A percentile compares a stretch with the other conserved stretches of the same genome.
Evolutionary conservation across 495 filamentous ascomycete species (phyloP).

Genomic region (Aspergillus coremiiformis): DNA sequence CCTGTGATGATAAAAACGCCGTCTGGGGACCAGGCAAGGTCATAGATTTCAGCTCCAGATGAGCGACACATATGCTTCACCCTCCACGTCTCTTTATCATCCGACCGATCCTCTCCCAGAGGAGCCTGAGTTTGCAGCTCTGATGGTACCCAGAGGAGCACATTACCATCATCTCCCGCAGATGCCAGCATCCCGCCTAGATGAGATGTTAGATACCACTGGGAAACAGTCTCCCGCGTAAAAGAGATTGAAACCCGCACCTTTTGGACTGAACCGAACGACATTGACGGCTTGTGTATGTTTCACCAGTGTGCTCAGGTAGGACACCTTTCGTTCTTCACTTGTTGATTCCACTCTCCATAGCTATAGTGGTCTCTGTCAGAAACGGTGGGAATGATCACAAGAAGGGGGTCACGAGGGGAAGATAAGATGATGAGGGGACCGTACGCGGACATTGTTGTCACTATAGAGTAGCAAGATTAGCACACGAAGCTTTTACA

Average conservation of each 20-base stretch:
- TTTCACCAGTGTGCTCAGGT: constrained; percentile 82
- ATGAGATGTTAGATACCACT: constrained; percentile 20
- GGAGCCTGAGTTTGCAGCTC: constrained; percentile 57
- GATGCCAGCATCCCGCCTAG: constrained; percentile 87
- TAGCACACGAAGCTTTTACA: neutral
- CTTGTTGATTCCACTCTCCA: constrained; percentile 84
- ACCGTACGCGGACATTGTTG: constrained; percentile 86
- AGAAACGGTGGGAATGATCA: constrained; percentile 15
- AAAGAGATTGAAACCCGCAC: constrained; percentile 33
- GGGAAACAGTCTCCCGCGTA: neutral
- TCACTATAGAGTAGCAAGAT: constrained; percentile 45
- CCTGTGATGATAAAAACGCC: constrained; percentile 94
- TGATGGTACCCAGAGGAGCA: constrained; percentile 88
- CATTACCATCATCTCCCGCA: constrained; percentile 94
- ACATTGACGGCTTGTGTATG: constrained; percentile 98
- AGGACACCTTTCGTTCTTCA: constrained; percentile 82
- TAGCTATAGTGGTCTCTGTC: constrained; percentile 48
- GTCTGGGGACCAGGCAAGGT: constrained; percentile 96
- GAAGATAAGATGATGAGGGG: constrained; percentile 2
- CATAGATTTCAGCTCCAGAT: constrained; percentile 89
- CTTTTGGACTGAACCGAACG: constrained; percentile 88
- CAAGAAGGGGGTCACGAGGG: neutral
- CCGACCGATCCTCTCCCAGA: constrained; percentile 76
- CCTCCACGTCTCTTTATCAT: constrained; percentile 96
- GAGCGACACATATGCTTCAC: constrained; percentile 97